Conservation (phyloP, 768 basidiomycete genomes). For the Crepidotus variabilis region DNA sequence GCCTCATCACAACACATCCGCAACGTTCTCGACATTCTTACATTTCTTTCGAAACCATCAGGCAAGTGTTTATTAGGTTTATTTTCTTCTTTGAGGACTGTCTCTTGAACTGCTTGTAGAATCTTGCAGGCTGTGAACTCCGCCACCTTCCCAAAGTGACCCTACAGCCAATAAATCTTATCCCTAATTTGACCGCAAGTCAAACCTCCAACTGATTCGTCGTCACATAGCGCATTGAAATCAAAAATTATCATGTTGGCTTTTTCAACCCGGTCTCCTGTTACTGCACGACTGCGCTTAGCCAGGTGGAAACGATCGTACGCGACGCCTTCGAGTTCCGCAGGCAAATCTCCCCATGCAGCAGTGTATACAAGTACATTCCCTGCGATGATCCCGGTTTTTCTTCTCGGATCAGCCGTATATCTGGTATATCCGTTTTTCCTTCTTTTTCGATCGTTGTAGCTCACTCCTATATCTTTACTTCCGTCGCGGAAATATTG, state of each 20-base stretch:
- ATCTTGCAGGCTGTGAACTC: background rate
- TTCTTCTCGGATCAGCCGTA: constrained; percentile 73
- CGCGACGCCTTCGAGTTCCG: background rate
- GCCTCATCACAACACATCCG: background rate
- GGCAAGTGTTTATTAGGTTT: background rate
- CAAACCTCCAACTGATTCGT: background rate
- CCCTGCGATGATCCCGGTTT: constrained; percentile 77
- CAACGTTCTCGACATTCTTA: background rate
- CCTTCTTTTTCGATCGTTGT: background rate
- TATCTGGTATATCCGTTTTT: constrained; percentile 52
- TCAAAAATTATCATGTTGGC: background rate
- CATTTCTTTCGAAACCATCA: background rate
- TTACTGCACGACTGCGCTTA: background rate
- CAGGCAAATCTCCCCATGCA: constrained; percentile 35
- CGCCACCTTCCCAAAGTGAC: too few relatives aligned
- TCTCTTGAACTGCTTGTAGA: background rate
- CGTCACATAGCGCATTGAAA: too few relatives aligned
- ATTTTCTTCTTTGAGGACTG: background rate
- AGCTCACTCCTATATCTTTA: background rate
- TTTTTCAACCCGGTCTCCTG: background rate
- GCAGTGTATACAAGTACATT: constrained; percentile 66
- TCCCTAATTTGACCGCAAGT: background rate
- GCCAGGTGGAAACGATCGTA: background rate
- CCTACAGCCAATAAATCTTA: background rate
- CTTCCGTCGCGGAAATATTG: constrained; percentile 1